Conservation (phyloP, 441 rosid species). For the Adansonia rubrostipa region DNA sequence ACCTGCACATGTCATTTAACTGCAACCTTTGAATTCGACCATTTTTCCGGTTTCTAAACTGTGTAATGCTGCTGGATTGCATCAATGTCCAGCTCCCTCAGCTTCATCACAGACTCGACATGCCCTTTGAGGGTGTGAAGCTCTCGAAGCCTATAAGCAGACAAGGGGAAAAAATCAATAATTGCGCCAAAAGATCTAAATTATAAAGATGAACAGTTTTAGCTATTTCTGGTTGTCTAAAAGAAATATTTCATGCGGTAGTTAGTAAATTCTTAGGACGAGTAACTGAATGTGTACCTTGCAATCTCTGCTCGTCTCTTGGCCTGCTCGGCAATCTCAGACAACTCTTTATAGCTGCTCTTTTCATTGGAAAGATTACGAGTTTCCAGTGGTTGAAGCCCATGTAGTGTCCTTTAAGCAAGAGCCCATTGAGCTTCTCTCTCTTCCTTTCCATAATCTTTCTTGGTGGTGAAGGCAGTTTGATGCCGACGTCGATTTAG, state of each 20-base stretch:
- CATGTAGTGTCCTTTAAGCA: conserved; percentile 87
- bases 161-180: neutral
- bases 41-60: conserved; percentile 40
- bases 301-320: conserved; percentile 93
- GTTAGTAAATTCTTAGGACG: neutral
- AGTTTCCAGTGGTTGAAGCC: conserved; percentile 78
- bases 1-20: neutral
- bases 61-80: conserved; percentile 95
- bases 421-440: conserved; percentile 97
- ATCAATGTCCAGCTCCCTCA: conserved; percentile 90
- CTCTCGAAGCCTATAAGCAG: conserved; percentile 71
- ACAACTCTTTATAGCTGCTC: conserved; percentile 81
- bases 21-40: neutral
- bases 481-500: conserved; percentile 25
- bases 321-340: conserved; percentile 96
- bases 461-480: conserved; percentile 96
- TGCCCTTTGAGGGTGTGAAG: conserved; percentile 94
- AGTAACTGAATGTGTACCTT: conserved; percentile 47
- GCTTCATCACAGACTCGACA: conserved; percentile 93
- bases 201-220: too few relatives aligned
- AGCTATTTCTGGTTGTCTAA: too few relatives aligned
- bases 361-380: conserved; percentile 57
- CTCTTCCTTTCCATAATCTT: conserved; percentile 89
- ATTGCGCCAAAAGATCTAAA: too few relatives aligned
- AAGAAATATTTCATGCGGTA: too few relatives aligned